Base-by-base conservation (phyloP, 2,329 filamentous ascomycete species). In the Karstenula rhodostoma region DNA sequence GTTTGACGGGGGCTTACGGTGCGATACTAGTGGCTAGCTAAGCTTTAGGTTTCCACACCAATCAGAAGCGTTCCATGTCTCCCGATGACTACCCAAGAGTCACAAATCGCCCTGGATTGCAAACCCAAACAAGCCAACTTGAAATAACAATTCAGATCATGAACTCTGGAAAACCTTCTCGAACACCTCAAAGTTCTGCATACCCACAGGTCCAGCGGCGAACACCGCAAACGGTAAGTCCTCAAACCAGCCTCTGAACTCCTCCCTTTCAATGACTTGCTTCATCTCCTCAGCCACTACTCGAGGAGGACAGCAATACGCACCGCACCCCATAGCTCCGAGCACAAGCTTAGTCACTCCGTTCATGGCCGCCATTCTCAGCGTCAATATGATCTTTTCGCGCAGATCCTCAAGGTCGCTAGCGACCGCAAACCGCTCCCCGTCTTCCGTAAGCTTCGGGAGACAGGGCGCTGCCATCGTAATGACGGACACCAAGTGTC, bases 251-350 rank as follows among this genome's bases (percentile, higher is more conserved):
- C 69, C 67, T 7, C 10, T 33, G 27, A 71, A 71, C 37, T 70
- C 67, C 0, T 68, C 59, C 10, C 33, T 52, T 13, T 60, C 61
- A 33, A 71, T 42, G 1, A 48, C 60, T 1, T 2, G 46, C 50
- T 65, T 71, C 67, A 71, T 66, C 56, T 69, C 64, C 48, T 48
- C 33, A 4, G 69, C 67, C 12, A 70, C 67, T 10, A 44, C 58
- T 19, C 19, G 43, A 6, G 67, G 64, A n/a, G 67, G 69, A 49
- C 67, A 71, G 6, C 58, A 40, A 54, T 69, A 71, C 17, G 69
- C 67, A 1, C 67, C 69, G 50, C 69, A 71, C 1, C 69, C 67
- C 65, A 71, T 71, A 0, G 67, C 67, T 0, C 69, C 69, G 1
- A 71, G 56, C 25, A 71, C 67, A 33, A 71, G 35, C 29, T 40